Base-by-base conservation (phyloP, 176 grass and related monocot species). In the Puccinellia tenuiflora region DNA sequence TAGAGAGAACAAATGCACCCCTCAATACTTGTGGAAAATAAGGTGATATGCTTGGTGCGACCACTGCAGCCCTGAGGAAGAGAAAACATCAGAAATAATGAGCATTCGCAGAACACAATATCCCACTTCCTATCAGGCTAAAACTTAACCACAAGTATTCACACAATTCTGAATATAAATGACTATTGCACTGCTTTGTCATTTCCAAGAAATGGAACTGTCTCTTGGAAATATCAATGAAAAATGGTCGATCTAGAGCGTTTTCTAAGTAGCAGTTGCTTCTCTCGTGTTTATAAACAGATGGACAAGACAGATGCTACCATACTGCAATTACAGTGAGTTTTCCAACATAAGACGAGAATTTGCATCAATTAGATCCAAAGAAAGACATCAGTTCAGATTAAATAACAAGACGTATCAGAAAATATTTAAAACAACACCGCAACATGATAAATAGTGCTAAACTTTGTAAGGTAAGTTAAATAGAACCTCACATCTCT, bases 1-100 rank as follows among this genome's bases (percentile, higher is more conserved):
- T 85, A 38, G 95, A 98, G 43, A 98, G 72, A 25, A 98, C 87
- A 38, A 89, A 84, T 76, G 92, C 92, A 86, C 86, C 95, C 72
- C 92, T 91, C 88, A 85, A 93, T 76, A 86, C 74, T 87, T 95
- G 95, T 47, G 88, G 60, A 85, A 98, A 85, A 80, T 91, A 86
- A 68, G 80, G 77, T 79, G 79, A 74, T 89, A 86, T 68, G 81
- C 84, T 95, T 79, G 95, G 92, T 68, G 88, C 86, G 79, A 91
- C 88, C 73, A 93, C 68, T 62, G 60, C 53, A 24, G 84, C 90
- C 85, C 95, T 98, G 77, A 77, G 42, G 51, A 91, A 85, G 52
- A 39, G 13, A 30, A 88, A 67, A 3, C 59, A 80, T 31, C 61
- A 73, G 54, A 75, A 75, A 30, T 45, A 33, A 83, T 88, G 52